phyloP scores from a whole-genome alignment of 2,329 filamentous ascomycete species.

The Pseudogymnoascus sp. region DNA sequence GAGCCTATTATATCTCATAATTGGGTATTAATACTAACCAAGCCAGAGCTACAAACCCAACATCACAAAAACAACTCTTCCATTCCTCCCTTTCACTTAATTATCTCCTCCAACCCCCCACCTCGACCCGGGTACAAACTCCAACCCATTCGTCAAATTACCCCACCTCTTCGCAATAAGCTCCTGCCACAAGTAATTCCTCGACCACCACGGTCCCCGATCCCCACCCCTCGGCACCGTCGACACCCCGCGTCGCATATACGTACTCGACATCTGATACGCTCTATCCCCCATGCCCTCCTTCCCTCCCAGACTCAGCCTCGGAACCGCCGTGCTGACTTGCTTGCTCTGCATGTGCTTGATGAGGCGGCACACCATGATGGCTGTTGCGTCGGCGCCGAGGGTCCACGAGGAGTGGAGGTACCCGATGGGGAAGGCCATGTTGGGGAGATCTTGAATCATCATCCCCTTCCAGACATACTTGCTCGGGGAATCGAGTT shows the following conservation, averaged over 20 bases:
- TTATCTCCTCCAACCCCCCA: neutral
- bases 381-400: slow-evolving; percentile 47
- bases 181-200: neutral
- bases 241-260: neutral
- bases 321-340: slow-evolving; percentile 37
- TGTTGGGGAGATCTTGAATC: slow-evolving; percentile 56
- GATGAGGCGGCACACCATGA: slow-evolving; percentile 43
- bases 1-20: neutral
- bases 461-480: slow-evolving; percentile 54
- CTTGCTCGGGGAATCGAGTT: slow-evolving; percentile 36
- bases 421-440: slow-evolving; percentile 52
- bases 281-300: neutral
- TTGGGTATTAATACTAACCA: neutral
- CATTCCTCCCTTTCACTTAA: neutral
- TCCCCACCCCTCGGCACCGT: neutral
- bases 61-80: neutral
- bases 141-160: slow-evolving; percentile 1
- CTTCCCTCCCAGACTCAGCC: slow-evolving; percentile 30
- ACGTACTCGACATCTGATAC: slow-evolving; percentile 1
- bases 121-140: neutral
- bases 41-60: neutral
- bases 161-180: neutral
- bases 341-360: slow-evolving; percentile 41
- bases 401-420: slow-evolving; percentile 55
- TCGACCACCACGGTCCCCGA: slow-evolving; percentile 1